A percentile compares a stretch with the other conserved stretches of the same genome.
phyloP scores from a whole-genome alignment of 2,329 filamentous ascomycete species.

The Neonectria punicea region DNA sequence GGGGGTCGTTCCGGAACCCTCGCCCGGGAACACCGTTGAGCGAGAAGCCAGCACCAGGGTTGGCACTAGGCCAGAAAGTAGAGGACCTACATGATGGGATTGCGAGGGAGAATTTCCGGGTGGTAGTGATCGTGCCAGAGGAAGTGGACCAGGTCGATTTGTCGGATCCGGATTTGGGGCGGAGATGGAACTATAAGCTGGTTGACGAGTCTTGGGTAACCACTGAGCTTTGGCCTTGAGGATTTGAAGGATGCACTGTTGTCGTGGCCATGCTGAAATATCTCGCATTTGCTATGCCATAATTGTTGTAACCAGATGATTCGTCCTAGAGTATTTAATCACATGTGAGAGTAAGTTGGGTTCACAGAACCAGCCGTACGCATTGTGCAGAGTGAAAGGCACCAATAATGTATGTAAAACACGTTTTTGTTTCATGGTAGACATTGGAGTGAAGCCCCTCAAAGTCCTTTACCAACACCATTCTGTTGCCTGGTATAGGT shows the following conservation, averaged over 20 bases:
- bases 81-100: slow-evolving; percentile 75
- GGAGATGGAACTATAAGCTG: slow-evolving; percentile 75
- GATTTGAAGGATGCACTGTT: not conserved
- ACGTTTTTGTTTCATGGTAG: not conserved
- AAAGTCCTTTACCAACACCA: not conserved
- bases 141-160: slow-evolving; percentile 82
- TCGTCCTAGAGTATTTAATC: not conserved
- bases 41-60: slow-evolving; percentile 55
- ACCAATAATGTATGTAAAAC: not conserved
- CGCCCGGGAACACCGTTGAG: slow-evolving; percentile 71
- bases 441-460: not conserved
- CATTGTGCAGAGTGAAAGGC: not conserved
- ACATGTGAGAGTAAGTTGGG: too few species aligned
- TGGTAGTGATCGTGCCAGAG: slow-evolving; percentile 83
- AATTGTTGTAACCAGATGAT: not conserved
- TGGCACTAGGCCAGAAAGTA: slow-evolving; percentile 71
- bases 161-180: slow-evolving; percentile 69
- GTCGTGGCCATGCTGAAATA: not conserved
- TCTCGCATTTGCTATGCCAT: too few species aligned
- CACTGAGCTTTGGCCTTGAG: slow-evolving; percentile 75
- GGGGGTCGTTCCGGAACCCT: slow-evolving; percentile 80
- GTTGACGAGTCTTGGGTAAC: slow-evolving; percentile 70
- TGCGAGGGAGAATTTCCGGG: slow-evolving; percentile 80
- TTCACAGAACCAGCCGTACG: not conserved
- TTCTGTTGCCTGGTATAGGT: not conserved